Evolutionary conservation across 768 basidiomycete species (phyloP), one percentile per base, ranked within the genome.

Genomic region (Tricholoma matsutake): DNA sequence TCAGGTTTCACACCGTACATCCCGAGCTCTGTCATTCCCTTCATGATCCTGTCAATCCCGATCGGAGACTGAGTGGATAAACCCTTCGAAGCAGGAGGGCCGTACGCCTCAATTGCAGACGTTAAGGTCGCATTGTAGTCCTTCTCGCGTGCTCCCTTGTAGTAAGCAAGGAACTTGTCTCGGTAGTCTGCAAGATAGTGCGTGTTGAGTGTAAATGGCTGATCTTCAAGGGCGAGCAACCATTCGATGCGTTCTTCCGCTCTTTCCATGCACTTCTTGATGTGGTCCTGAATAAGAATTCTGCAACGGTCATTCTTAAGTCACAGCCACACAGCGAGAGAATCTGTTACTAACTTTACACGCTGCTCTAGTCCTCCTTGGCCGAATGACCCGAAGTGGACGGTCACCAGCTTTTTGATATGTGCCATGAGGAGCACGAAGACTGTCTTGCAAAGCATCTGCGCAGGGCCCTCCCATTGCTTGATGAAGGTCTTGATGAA

Each of bases 301-400:
- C 86, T 87, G 39, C 32, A 54, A n/a, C n/a, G n/a, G n/a, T 52
- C 2, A 9, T 18, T 20, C 16, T 43, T 56, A 8, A 35, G 14
- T 41, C 25, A 25, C 22, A 29, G 3, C 25, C 13, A 10, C 29
- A 32, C 61, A 49, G 58, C 16, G 16, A 31, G 6, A 57, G 28
- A n/a, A 53, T 16, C 2, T 31, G 6, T 14, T 11, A 62, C 69
- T 59, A 51, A 78, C 76, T 63, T 67, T 6, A 89, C 76, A 1
- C 78, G 78, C 28, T 82, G 80, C 57, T 80, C 79, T 1, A 87
- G 73, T 6, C 74, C 72, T 0, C 87, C 86, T 58, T 83, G 80
- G 0, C 82, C 80, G 66, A 85, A 83, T 0, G 75, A 60, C 0
- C 63, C 68, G 61, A 91, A 91, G 60, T 88, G 84, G 0, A 63